Evolutionary conservation across 2,329 filamentous ascomycete species (phyloP), one percentile per base, ranked within the genome.

Genomic region (Orbilia blumenaviensis): DNA sequence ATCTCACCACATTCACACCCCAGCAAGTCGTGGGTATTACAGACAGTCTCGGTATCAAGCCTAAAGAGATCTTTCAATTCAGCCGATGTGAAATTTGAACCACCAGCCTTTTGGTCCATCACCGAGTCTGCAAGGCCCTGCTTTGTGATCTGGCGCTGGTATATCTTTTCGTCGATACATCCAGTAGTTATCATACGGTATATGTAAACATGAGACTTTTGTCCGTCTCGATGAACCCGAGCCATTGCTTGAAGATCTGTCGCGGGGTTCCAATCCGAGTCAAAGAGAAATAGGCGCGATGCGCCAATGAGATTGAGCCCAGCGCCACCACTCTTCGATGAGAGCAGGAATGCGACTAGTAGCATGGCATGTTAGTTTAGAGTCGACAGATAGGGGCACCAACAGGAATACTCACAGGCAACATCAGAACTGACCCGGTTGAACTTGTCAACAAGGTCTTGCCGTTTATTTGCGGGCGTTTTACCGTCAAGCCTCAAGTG

Each of bases 191-290:
- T 81, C 67, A 92, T 85, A 4, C 90, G 85, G 79, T 92, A 92
- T 72, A 92, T 91, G 66, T 87, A 88, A 77, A 90, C 91, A 2
- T 87, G 87, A 9, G 85, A 83, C 81, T 89, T 90, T 81, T 92
- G 90, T 0, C 90, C 90, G 79, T 92, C 89, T 56, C 90, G 87
- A 80, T 92, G 90, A 52, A 92, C 90, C 12, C 90, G 88, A 10
- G 90, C 90, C 89, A 92, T 92, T 6, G 90, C 90, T 81, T 92
- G 90, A 18, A 90, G 83, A 79, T 92, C 90, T 0, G 89, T 91
- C 0, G 89, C 89, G 0, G 90, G 90, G 79, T 92, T 92, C 90
- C 90, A 92, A 82, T 92, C 90, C 7, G 91, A 87, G 79, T 92
- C 90, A 79, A 91, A 92, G 0, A 92, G 86, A 3, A 92, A 84